Evolutionary conservation across 495 filamentous ascomycete genomes (phyloP), one percentile per base, ranked within the genome.

Genomic region (Cairneyella variabilis): DNA sequence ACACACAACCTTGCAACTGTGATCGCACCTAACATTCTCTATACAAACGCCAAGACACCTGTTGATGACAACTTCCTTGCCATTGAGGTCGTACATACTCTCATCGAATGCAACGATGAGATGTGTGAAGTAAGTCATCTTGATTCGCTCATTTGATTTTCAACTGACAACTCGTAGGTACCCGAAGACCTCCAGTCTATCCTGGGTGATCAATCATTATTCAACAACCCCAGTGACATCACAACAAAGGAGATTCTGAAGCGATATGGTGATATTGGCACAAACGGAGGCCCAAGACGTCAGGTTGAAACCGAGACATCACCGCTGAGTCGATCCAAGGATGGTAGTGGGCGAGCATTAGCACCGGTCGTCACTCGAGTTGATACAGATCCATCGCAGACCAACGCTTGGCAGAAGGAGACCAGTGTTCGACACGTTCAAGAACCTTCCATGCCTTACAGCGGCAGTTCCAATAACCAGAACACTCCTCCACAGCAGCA

Each of bases 1-100:
- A 90, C 93, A 44, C 91, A 96, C 69, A 99, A 99, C 63, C 80
- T 99, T 48, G 89, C 93, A 6, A 97, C 95, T n/a, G 93, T 99
- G 53, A 95, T 99, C 58, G 89, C 91, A 5, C 93, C 93, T 0
- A 99, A 99, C 57, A 87, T 99, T 48, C 82, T 99, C 12, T 90
- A 89, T 60, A 83, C 87, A 10, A 85, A 75, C 57, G 76, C 78
- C 39, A 83, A 82, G 57, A 67, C 61, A 16, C 78, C 83, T 11
- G 80, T 88, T 59, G 90, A 93, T 60, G 80, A 86, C 36, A 92
- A 88, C 59, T 96, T 97, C 76, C 76, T 87, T 59, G 89, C 91
- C 12, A 96, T 99, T 44, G 89, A 95, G 62, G 91, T 91, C 22
- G 85, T 99, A 7, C 88, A 93, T 64, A 79, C 83, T 12, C 68